phyloP scores from a whole-genome alignment of 208 protist species.

The Phytomonas sp. region DNA sequence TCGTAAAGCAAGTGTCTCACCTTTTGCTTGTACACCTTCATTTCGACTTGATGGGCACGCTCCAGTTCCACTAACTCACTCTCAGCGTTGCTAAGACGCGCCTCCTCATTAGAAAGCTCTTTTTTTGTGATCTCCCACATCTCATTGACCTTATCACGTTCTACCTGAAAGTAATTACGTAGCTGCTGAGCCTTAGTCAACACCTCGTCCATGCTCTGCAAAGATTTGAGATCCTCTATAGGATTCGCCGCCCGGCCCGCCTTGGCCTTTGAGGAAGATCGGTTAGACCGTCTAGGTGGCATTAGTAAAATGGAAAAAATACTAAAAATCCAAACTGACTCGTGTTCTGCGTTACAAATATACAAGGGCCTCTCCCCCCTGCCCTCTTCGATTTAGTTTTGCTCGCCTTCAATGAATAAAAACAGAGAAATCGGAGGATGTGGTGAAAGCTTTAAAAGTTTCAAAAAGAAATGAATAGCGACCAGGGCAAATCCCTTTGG shows the following conservation, averaged over 20 bases:
- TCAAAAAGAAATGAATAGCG: not conserved
- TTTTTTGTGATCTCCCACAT: slow-evolving; percentile 92
- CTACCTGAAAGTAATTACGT: slow-evolving; percentile 95
- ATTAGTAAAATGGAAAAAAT: slow-evolving; percentile 15
- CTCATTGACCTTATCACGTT: slow-evolving; percentile 92
- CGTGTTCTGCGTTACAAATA: not conserved
- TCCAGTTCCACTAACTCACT: slow-evolving; percentile 92
- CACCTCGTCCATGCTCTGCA: slow-evolving; percentile 40
- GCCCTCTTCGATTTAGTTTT: not conserved
- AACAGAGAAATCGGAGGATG: not conserved
- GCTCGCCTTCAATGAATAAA: slow-evolving; percentile 1
- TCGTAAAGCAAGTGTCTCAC: slow-evolving; percentile 94
- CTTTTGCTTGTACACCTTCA: slow-evolving; percentile 97
- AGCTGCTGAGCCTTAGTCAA: slow-evolving; percentile 86
- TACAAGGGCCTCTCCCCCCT: not conserved
- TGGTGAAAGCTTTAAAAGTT: not conserved
- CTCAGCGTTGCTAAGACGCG: slow-evolving; percentile 82
- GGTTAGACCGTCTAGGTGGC: slow-evolving; percentile 21
- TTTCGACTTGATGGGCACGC: slow-evolving; percentile 92
- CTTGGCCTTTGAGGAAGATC: slow-evolving; percentile 23
- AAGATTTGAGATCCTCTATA: slow-evolving; percentile 24
- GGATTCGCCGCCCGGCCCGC: slow-evolving; percentile 21
- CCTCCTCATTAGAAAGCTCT: slow-evolving; percentile 80
- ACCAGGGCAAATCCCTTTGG: not conserved
- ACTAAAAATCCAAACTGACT: slow-evolving; percentile 1